Base-by-base conservation (phyloP, 306 rosid species). In the Cotoneaster glaucophyllus region DNA sequence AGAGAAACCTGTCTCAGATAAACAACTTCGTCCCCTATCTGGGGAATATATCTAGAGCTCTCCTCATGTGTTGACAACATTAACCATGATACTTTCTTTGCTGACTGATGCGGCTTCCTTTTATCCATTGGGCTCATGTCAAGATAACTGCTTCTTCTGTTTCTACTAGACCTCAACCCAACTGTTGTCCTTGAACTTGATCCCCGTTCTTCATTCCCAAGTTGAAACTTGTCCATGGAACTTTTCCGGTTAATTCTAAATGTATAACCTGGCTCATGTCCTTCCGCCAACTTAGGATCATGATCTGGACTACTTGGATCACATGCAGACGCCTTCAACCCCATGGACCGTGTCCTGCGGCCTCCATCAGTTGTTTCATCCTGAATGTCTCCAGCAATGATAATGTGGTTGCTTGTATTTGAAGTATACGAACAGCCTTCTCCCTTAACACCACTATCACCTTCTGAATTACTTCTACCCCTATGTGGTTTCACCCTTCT, bases 1-100 rank as follows among this genome's bases (percentile, higher is more conserved):
- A 58, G 56, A 75, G 83, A 74, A 83, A 90, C 99, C 97, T 96
- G 99, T 83, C 93, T 90, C 85, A 96, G 80, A 89, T 96, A 96
- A 57, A 85, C 93, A 59, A 96, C 97, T 82, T 86, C 97, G 84
- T 96, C 99, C 63, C 97, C 97, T 76, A 83, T 90, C 79, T 96
- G 99, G 37, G 99, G 99, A 79, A 96, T 93, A 84, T 89, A 96
- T 79, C 99, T 83, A 76, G 93, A 88, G 68, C 97, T 96, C 81
- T 90, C 93, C 85, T 96, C 99, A 57, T 88, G 97, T 18, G 84
- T 85, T 4, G 97, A 82, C 80, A 90, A 80, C 90, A 90, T 80
- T 84, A 96, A 86, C 98, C 98, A 96, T 22, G 96, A 81, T 45
- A 86, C 87, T 87, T 89, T 96, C 63, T 81, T 76, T 29, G 87